Base-by-base conservation (phyloP, 257 asterid genomes). In the Primulina tabacum region DNA sequence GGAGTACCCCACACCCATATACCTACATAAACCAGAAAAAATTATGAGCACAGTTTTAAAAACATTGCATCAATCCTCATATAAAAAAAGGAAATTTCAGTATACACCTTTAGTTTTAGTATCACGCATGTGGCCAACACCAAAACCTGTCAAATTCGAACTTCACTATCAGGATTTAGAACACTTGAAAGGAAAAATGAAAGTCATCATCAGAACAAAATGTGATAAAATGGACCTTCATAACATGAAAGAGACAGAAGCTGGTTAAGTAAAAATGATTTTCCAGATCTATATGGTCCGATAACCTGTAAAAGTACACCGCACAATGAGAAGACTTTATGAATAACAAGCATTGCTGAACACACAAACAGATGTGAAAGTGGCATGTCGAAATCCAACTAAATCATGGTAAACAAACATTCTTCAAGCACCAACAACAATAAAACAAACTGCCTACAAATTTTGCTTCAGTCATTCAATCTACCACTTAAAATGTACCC, bases 1-100 rank as follows among this genome's bases (percentile, higher is more conserved):
- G 97, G 99, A 75, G 84, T 63, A 75, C 95, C 99, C 99, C 99
- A 94, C 50, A 91, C 92, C 99, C 99, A 91, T 78, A 94, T 87
- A 35, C 98, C 98, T 92, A 81, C 70, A 67, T 53, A 77, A 74
- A 64, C 50, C 55, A 69, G 69, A 18, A 60, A 43, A 67, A 53
- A 17, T 4, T 67, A 43, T 65, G 20, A 28, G 70, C 57, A 69
- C 59, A 24, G 16, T 69, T 11, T 8, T 20, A 68, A 62, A 24
- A 50, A 21, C 43, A 58, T 52, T 62, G 32, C 18, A 62, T 34
- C 10, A 29, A 17, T 50, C n/a, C 30, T 26, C 64, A 59, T 38
- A 66, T 1, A 17, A 56, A 65, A 10, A 68, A 52, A 14, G 32
- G 60, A 76, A 71, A 59, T 18, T 14, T 34, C 11, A 28, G 76